These are phyloP conservation scores for Osmanthus fragrans DNA, from an alignment of 257 asterid genomes.

Conservation along the genomic window DNA sequence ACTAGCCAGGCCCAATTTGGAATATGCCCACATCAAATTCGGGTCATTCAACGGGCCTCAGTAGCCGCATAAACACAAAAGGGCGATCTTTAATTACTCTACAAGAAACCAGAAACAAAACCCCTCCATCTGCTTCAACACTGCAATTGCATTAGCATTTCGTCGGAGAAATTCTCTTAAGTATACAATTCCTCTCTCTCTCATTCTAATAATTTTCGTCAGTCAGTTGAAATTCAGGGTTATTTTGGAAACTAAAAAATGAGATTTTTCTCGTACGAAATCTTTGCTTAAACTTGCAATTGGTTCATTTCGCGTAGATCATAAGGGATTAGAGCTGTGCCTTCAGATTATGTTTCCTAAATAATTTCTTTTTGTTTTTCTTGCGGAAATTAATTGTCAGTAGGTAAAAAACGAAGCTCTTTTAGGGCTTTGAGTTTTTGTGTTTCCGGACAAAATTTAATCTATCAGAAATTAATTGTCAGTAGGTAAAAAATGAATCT, in stretches of 20 bases:
- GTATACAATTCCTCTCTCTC: neutral
- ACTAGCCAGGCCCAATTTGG: neutral
- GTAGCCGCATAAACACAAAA: neutral
- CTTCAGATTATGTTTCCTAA: neutral
- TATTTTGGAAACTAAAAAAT: neutral
- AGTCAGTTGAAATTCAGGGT: neutral
- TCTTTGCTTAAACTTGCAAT: neutral
- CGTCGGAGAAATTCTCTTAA: neutral
- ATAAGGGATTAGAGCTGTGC: neutral
- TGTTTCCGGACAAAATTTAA: neutral
- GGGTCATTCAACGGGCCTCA: neutral
- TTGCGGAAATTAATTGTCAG: neutral
- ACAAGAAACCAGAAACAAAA: neutral
- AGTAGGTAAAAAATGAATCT: neutral
- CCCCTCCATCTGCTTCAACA: neutral
- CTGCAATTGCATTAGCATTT: neutral
- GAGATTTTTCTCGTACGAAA: neutral
- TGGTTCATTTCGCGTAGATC: neutral
- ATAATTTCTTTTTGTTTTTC: neutral
- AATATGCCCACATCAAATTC: neutral
- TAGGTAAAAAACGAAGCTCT: neutral
- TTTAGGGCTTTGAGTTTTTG: neutral
- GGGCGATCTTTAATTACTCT: neutral
- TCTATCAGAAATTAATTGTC: too few relatives aligned
- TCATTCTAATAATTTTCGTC: neutral